phyloP scores from a whole-genome alignment of 208 protist species.

The Strigomonas culicis region DNA sequence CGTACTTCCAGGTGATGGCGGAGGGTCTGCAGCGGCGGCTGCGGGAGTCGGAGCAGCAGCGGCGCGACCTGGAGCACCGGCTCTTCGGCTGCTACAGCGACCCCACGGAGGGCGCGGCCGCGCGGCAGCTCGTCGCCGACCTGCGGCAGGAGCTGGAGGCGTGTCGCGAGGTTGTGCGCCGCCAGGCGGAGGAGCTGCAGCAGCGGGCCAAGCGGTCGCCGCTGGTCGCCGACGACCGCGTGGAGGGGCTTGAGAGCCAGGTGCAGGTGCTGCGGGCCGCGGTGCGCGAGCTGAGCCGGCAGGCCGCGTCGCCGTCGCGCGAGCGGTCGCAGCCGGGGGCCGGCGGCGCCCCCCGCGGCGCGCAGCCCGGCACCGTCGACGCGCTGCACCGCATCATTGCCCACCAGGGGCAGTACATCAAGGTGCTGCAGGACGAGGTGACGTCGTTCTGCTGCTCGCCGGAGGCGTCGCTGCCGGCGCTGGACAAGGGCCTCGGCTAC shows the following conservation, averaged over 20 bases:
- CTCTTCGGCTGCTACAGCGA: conserved; percentile 1
- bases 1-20: conserved; percentile 25
- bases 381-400: conserved; percentile 39
- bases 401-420: conserved; percentile 42
- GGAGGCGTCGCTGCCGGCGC: background rate
- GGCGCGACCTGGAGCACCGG: background rate
- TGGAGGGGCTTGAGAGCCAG: conserved; percentile 11
- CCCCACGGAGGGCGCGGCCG: background rate
- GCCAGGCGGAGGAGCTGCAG: conserved; percentile 20
- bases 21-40: conserved; percentile 16
- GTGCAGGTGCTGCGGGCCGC: conserved; percentile 30
- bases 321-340: conserved; percentile 10
- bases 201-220: conserved; percentile 18
- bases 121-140: background rate
- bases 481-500: background rate
- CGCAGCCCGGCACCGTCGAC: conserved; percentile 17
- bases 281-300: conserved; percentile 38
- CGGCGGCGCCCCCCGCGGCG: background rate
- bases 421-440: conserved; percentile 33
- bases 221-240: background rate
- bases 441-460: conserved; percentile 18
- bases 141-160: conserved; percentile 3
- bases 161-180: background rate
- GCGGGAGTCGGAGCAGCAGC: conserved; percentile 8
- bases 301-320: conserved; percentile 13